Conservation (phyloP, 345 rosid species). For the Gynandropsis gynandra region DNA sequence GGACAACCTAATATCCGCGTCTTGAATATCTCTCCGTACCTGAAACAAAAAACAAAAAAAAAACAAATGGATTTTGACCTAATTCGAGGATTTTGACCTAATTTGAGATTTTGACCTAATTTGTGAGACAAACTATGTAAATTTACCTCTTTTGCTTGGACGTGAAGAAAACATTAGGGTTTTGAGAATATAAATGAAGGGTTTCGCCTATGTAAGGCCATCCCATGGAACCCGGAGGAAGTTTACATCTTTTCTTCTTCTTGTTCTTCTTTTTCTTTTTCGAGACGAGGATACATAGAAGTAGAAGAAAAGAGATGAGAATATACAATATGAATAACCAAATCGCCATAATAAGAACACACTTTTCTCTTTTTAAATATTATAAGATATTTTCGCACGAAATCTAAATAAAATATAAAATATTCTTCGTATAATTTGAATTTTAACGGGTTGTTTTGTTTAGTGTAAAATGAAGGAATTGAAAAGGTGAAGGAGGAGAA, state of each 20-base stretch:
- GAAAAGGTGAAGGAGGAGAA: conserved; percentile 10
- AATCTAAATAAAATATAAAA: no score
- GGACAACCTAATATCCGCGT: conserved; percentile 69
- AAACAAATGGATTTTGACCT: not conserved
- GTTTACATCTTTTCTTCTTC: conserved; percentile 29
- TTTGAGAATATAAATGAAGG: conserved; percentile 65
- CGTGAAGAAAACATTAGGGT: conserved; percentile 66
- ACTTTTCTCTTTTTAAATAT: no score
- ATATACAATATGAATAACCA: conserved; percentile 17
- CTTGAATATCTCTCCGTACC: conserved; percentile 85
- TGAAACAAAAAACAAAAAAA: conserved; percentile 23
- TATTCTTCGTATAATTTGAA: not conserved
- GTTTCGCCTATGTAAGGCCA: conserved; percentile 86
- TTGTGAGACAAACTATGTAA: conserved; percentile 5
- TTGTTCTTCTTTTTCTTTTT: conserved; percentile 20
- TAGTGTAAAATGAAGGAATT: not conserved
- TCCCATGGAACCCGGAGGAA: conserved; percentile 90
- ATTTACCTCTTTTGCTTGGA: conserved; percentile 52
- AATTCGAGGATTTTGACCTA: not conserved
- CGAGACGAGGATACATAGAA: conserved; percentile 18
- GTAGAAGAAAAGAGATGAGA: conserved; percentile 20
- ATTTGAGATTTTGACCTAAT: not conserved
- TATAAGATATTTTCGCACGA: no score
- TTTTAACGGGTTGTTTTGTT: conserved; percentile 4
- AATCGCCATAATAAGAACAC: conserved; percentile 8